Evolutionary conservation across 352 stramenopile genomes (phyloP).

Genomic region (Globisporangium uncinulatum): DNA sequence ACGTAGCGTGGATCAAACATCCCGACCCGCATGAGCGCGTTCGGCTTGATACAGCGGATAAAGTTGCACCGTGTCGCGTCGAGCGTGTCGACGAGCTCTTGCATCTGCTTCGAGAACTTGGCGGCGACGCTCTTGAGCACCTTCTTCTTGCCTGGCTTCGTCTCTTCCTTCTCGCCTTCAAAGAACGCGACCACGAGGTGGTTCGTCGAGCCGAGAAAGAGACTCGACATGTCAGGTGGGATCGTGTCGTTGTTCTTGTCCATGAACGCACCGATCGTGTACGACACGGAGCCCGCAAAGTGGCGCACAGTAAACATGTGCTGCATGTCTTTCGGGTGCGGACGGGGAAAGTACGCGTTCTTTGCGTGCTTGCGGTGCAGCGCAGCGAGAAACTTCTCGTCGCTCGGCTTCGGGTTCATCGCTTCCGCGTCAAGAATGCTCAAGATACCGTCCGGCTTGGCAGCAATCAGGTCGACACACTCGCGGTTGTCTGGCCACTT

Average conservation of each 20-base stretch:
- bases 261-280: constrained; percentile 87
- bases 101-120: constrained; percentile 78
- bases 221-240: constrained; percentile 72
- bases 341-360: constrained; percentile 80
- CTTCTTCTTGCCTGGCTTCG: constrained; percentile 72
- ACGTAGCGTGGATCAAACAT: constrained; percentile 79
- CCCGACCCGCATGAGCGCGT: constrained; percentile 64
- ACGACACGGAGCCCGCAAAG: constrained; percentile 87
- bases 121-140: constrained; percentile 57
- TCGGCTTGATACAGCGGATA: constrained; percentile 88
- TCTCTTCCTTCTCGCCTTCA: constrained; percentile 38
- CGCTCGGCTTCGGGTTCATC: constrained; percentile 87
- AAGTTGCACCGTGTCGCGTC: constrained; percentile 85
- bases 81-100: constrained; percentile 73
- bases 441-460: constrained; percentile 78
- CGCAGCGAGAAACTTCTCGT: constrained; percentile 81
- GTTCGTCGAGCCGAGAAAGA: constrained; percentile 74
- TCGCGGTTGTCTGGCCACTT: constrained; percentile 90
- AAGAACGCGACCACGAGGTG: constrained; percentile 64
- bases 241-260: constrained; percentile 92
- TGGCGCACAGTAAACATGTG: constrained; percentile 88
- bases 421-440: constrained; percentile 81
- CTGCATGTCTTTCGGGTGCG: constrained; percentile 87
- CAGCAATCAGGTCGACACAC: constrained; percentile 87
- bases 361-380: constrained; percentile 84